Evolutionary conservation across 2,329 filamentous ascomycete genomes (phyloP), one percentile per base, ranked within the genome.

Genomic region (Aspergillus piperis): DNA sequence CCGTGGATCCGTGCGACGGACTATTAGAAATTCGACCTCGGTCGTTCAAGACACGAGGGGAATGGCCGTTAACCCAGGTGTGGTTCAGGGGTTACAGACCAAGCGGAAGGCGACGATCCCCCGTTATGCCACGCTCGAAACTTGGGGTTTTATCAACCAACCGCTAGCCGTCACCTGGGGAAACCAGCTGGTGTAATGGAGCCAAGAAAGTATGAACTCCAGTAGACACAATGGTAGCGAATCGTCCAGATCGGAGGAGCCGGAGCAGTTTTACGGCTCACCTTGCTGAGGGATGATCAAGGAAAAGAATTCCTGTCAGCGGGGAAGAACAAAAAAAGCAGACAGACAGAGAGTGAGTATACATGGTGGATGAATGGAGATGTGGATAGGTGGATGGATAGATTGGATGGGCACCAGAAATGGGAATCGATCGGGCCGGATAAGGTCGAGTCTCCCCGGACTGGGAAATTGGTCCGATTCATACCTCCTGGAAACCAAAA

Each of bases 1-100:
- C 63, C 57, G 68, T 67, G 64, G 66, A 69, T 67, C 62, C 62
- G 67, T 71, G 69, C 65, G 59, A 70, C 65, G 54, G 55, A 47
- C 47, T 30, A 50, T 32, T 30, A 19, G 23, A 49, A 58, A 54
- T 58, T 36, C 59, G 59, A 65, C 66, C 66, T 68, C 66, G 62
- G 65, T 64, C 57, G 59, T 63, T 48, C 59, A 48, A 27, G 38
- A 61, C 47, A 54, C 30, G 48, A 47, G 47, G 44, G 41, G 21
- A 53, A 51, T 1, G 52, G 48, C 49, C 39, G 27, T 48, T 51
- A 52, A 53, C 10, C 6, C 25, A 47, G 61, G 60, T 39, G 47
- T 62, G 63, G 59, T 63, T 68, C 65, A 68, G 65, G 66, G 66
- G 66, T 62, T 62, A 51, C 32, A 58, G 21, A 38, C 30, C 32